phyloP scores from a whole-genome alignment of 495 filamentous ascomycete species.

The Acidiella bohemica region DNA sequence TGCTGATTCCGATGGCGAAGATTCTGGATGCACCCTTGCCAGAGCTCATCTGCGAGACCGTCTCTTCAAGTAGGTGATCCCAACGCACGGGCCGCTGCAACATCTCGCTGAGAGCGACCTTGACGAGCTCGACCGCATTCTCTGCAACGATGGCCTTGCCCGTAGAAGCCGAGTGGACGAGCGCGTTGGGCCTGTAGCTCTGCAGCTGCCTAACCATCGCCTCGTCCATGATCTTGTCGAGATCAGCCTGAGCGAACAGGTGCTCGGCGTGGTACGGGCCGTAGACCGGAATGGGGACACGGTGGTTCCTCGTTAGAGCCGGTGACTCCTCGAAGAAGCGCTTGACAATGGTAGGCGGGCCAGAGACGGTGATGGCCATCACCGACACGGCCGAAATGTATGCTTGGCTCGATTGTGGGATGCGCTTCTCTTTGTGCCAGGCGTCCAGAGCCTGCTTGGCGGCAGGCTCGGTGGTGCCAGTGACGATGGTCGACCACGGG shows the following conservation, averaged over 20 bases:
- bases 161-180: conserved; percentile 30
- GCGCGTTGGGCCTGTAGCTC: conserved; percentile 19
- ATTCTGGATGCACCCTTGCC: conserved; percentile 22
- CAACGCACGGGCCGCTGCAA: conserved; percentile 30
- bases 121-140: conserved; percentile 27
- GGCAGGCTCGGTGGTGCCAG: conserved; percentile 32
- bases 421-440: conserved; percentile 44
- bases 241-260: conserved; percentile 47
- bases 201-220: conserved; percentile 30
- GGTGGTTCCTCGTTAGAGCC: conserved; percentile 41
- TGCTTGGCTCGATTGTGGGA: conserved; percentile 45
- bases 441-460: conserved; percentile 34
- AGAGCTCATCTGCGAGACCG: conserved; percentile 25
- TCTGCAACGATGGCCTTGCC: conserved; percentile 29
- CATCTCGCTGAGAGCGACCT: conserved; percentile 28
- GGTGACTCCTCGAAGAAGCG: conserved; percentile 41
- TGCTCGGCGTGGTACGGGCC: conserved; percentile 74
- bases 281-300: conserved; percentile 54
- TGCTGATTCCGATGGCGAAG: conserved; percentile 29
- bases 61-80: conserved; percentile 31
- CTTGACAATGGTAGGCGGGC: conserved; percentile 52
- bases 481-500: conserved; percentile 44
- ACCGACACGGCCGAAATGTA: conserved; percentile 64
- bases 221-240: conserved; percentile 44
- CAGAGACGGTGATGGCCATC: conserved; percentile 62